Conservation (phyloP, 2,329 filamentous ascomycete genomes). For the Chaetomium strumarium region DNA sequence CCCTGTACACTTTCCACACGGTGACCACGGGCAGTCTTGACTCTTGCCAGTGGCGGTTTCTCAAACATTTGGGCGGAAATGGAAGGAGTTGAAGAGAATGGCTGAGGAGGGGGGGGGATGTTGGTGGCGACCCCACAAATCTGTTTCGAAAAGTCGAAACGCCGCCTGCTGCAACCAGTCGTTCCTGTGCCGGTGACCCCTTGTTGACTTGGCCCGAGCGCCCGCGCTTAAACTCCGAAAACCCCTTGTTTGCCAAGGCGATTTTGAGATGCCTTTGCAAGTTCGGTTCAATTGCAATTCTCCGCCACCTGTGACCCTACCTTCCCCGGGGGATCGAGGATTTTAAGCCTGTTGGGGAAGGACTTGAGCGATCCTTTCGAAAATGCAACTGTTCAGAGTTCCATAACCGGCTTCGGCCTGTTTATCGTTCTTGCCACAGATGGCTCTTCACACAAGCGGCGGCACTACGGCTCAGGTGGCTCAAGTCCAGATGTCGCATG, state of each 20-base stretch:
- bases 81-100: slow-evolving; percentile 1
- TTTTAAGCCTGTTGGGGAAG: neutral
- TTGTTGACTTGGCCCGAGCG: neutral
- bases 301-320: neutral
- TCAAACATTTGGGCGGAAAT: neutral
- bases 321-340: neutral
- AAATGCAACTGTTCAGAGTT: neutral
- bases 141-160: slow-evolving; percentile 20
- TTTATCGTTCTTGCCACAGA: no score
- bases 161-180: slow-evolving; percentile 3
- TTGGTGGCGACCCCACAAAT: neutral
- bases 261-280: neutral
- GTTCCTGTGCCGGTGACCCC: neutral
- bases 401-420: no score
- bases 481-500: slow-evolving; percentile 16
- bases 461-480: neutral
- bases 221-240: neutral
- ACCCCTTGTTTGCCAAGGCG: neutral
- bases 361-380: neutral
- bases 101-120: neutral
- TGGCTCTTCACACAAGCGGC: neutral
- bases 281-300: neutral
- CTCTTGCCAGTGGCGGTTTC: neutral
- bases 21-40: no score
- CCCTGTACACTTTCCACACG: no score